Evolutionary conservation across 2,329 filamentous ascomycete species (phyloP).

Genomic region (Daldinia sp.): DNA sequence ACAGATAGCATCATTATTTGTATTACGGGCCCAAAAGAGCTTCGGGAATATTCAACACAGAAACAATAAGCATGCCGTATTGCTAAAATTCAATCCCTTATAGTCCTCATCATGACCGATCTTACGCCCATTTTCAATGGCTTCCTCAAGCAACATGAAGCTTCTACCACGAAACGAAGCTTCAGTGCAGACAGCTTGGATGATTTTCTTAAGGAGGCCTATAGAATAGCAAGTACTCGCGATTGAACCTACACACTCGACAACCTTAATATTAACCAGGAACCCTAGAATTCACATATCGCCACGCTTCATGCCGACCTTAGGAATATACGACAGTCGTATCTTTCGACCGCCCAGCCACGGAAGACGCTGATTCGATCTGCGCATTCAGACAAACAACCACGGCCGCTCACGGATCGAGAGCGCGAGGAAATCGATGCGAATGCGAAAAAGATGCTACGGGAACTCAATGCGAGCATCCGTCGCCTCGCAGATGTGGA

Average conservation of each 20-base stretch:
- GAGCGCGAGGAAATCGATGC: conserved; percentile 89
- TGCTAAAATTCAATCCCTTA: background rate
- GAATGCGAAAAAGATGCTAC: conserved; percentile 84
- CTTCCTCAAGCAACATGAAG: conserved; percentile 68
- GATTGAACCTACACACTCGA: background rate
- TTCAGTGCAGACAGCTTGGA: conserved; percentile 69
- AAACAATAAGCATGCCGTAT: conserved; percentile 11
- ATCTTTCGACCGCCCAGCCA: conserved; percentile 82
- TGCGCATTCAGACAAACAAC: conserved; percentile 54
- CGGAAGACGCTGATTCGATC: conserved; percentile 62
- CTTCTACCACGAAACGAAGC: conserved; percentile 54
- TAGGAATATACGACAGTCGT: conserved; percentile 83
- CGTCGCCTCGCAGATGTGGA: conserved; percentile 82
- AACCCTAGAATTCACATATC: conserved; percentile 78
- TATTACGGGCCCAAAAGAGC: conserved; percentile 3
- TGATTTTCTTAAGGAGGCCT: conserved; percentile 92
- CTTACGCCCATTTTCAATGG: conserved; percentile 75
- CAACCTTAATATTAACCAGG: conserved; percentile 9
- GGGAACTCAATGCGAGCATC: conserved; percentile 85
- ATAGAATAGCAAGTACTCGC: conserved; percentile 76
- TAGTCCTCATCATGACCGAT: conserved; percentile 58
- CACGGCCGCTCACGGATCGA: conserved; percentile 73
- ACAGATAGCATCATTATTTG: conserved; percentile 19
- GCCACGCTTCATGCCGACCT: conserved; percentile 81
- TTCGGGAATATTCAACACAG: conserved; percentile 6